Base-by-base conservation (phyloP, 805 yeast species). In the Saccharomycopsis sp. region DNA sequence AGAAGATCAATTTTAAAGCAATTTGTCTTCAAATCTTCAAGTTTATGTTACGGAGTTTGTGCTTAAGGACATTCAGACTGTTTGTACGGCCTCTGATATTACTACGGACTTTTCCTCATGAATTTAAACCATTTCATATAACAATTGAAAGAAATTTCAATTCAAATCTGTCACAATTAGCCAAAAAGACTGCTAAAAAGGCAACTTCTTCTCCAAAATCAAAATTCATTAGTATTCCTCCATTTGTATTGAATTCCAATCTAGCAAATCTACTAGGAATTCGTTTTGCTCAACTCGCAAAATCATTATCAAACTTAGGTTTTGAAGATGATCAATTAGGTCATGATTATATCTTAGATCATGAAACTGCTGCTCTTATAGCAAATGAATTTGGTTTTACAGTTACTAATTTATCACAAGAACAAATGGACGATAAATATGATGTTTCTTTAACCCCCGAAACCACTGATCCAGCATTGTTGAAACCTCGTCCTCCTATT, bases 301-400 rank as follows among this genome's bases (percentile, higher is more conserved):
- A 59, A 26, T 76, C 74, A 39, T 64, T 89, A 60, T 61, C 63
- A 39, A 71, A 63, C 1, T 63, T 86, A 51, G 97, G 97, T 0
- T 88, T 82, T 55, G 80, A 79, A 43, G 67, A 66, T 36, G 63
- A 69, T 58, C 72, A 86, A 28, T 54, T 63, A 17, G 64, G 66
- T 13, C 79, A 80, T 50, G 83, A 84, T 53, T 82, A 76, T 58
- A 83, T 92, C 49, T 60, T 92, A 21, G 95, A 92, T 48, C 75
- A 70, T 44, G 97, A 88, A 52, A 85, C 85, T 27, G 92, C 95
- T 0, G 70, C 79, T 17, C 63, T 92, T 42, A 78, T 92, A 49
- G 89, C 96, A 0, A 94, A 84, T 54, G 97, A 92, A 53, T 83
- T 74, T 51, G 92, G 92, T 8, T 83, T 73, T 51, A 81, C 76